A percentile compares a stretch with the other conserved stretches of the same genome.
phyloP scores from a whole-genome alignment of 495 filamentous ascomycete species.

The Lasiosphaeria hispida region DNA sequence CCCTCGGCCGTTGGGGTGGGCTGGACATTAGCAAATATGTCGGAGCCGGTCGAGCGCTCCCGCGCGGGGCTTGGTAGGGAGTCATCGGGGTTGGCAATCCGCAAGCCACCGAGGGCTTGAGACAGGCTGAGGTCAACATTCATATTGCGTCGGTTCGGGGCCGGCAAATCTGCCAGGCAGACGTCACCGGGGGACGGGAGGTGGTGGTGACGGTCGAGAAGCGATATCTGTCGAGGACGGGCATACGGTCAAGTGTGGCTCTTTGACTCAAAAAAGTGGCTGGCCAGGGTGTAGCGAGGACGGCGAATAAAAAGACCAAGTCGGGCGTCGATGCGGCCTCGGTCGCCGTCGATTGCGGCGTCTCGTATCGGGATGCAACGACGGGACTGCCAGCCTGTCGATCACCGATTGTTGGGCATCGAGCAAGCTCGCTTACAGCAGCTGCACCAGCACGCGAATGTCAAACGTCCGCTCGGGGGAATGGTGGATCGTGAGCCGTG shows the following conservation, averaged over 20 bases:
- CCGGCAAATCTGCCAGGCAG: constrained; percentile 6
- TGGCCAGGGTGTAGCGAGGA: not conserved
- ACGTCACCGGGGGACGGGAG: constrained; percentile 13
- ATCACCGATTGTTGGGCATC: not conserved
- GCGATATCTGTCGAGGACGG: not conserved
- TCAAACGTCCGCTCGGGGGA: too few species aligned
- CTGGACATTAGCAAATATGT: constrained; percentile 19
- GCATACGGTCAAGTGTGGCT: constrained; percentile 8
- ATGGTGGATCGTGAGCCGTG: too few species aligned
- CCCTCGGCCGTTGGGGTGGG: not conserved
- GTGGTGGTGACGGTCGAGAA: constrained; percentile 3
- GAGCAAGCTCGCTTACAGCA: not conserved
- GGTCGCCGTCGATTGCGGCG: not conserved
- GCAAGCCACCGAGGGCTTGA: constrained; percentile 86
- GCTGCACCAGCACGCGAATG: too few species aligned
- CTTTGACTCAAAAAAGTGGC: not conserved
- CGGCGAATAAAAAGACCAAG: constrained; percentile 10
- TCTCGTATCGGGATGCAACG: constrained; percentile 2
- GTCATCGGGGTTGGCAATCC: constrained; percentile 96
- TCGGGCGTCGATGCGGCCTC: not conserved
- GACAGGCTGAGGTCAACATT: constrained; percentile 91
- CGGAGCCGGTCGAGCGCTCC: constrained; percentile 35
- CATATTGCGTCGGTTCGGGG: constrained; percentile 51
- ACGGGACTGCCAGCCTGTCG: not conserved
- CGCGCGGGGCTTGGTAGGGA: constrained; percentile 58